Conservation (phyloP, 805 yeast genomes). For the Barnettozyma vustinii region DNA sequence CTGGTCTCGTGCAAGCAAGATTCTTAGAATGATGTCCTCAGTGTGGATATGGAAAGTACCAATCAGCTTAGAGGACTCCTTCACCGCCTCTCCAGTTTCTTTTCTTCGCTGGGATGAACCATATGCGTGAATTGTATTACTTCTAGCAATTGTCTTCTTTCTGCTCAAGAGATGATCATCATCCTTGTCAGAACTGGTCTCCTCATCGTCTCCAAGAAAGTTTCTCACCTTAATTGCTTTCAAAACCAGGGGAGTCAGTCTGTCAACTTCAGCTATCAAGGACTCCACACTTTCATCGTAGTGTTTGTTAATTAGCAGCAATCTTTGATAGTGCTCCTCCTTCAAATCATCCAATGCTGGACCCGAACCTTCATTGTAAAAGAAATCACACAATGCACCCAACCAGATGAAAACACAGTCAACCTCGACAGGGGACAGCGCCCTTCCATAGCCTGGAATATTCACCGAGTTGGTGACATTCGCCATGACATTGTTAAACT, state of each 20-base stretch:
- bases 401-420: slow-evolving; percentile 72
- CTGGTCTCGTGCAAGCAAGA: slow-evolving; percentile 63
- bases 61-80: slow-evolving; percentile 34
- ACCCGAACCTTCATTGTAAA: slow-evolving; percentile 77
- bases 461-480: slow-evolving; percentile 35
- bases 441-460: slow-evolving; percentile 46
- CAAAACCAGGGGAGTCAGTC: slow-evolving; percentile 49
- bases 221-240: slow-evolving; percentile 44
- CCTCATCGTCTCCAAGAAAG: slow-evolving; percentile 32
- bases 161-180: slow-evolving; percentile 11
- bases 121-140: slow-evolving; percentile 65
- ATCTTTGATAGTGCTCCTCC: slow-evolving; percentile 56
- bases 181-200: slow-evolving; percentile 24
- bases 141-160: slow-evolving; percentile 46
- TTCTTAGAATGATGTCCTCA: slow-evolving; percentile 69
- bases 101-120: slow-evolving; percentile 55
- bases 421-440: slow-evolving; percentile 53
- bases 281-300: slow-evolving; percentile 47
- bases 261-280: slow-evolving; percentile 54
- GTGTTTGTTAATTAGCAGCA: slow-evolving; percentile 57
- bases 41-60: slow-evolving; percentile 33
- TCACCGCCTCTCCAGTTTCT: slow-evolving; percentile 39
- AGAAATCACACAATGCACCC: slow-evolving; percentile 62
- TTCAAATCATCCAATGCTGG: slow-evolving; percentile 63
- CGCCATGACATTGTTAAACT: slow-evolving; percentile 44